Evolutionary conservation across 345 rosid species (phyloP), one percentile per base, ranked within the genome.

Genomic region (Linum lewisii): DNA sequence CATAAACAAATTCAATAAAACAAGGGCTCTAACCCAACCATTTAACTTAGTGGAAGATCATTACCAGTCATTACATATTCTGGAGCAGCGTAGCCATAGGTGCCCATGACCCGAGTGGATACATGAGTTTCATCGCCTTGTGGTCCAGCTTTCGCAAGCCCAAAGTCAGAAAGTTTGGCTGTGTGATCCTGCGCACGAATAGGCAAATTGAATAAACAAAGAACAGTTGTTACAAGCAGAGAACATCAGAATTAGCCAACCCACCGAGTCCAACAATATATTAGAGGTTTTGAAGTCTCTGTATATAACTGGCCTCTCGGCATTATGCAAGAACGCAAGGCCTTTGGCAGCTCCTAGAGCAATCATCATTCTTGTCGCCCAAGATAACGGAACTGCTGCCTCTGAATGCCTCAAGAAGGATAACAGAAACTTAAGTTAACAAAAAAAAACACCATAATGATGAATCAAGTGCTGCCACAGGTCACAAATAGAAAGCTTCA

Each of bases 321-420:
- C 90, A 74, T 86, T 82, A 78, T 92, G 99, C 57, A 92, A 96
- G 77, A 88, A 88, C 62, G 97, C 94, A 68, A 93, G 95, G 26
- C 99, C 97, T 80, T 93, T 88, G 14, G 99, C 97, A 65, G 95
- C 99, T 50, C 99, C 99, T 60, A 93, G 81, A 69, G 97, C 94
- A 79, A 93, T 87, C 99, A 85, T 89, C 97, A 89, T 85, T 74
- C 97, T 84, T 60, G 72, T 86, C 50, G 86, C 84, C 97, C 97
- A 89, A 65, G 94, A 61, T 45, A 89, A 71, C 13, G 91, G 82
- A 85, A 72, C 77, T 70, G 86, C 82, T 37, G 90, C 86, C 74
- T 86, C 95, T 88, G 82, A 64, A 78, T 54, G 56, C 66, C 63
- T 24, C 73, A 66, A 22, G 66, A 67, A 64, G 77, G 70, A 34